Evolutionary conservation across 495 filamentous ascomycete genomes (phyloP), one percentile per base, ranked within the genome.

Genomic region (Penicillium turbatum): DNA sequence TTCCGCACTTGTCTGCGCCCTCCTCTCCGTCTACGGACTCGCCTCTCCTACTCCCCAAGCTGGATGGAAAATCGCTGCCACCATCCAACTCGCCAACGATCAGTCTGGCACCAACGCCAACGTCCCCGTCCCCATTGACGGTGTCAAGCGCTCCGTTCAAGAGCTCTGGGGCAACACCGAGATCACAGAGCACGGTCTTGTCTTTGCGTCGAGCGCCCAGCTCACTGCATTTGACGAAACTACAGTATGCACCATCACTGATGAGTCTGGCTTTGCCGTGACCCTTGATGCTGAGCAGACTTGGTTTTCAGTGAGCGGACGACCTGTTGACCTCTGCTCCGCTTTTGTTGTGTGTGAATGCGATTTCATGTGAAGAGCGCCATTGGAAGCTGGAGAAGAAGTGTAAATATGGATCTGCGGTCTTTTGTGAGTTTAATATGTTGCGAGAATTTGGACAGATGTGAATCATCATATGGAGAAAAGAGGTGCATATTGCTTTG

Each of bases 171-270:
- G 56, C 24, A 26, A 59, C 32, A 65, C 56, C n/a, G 36, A 53
- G 7, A 31, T 65, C 16, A 53, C 56, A 13, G 15, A 43, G 13
- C 9, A 62, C 7, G 62, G 62, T 26, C 59, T 62, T 12, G 59
- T 65, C n/a, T 62, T 65, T 19, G 62, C 59, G 0, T 62, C 62
- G 10, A 65, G 56, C 44, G 56, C 62, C 35, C 50, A 55, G 56
- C 43, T 65, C 6, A 55, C 44, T 17, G 43, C 47, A 26, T 60
- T 58, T 42, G 48, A 60, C 29, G 39, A 60, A 44, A 59, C 50
- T 5, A 62, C 56, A 6, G 42, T 53, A 42, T 65, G 62, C 48
- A 57, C 46, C 3, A 49, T 65, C 24, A 60, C 47, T 15, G 44
- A 60, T 17, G 59, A 51, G n/a, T 34, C 40, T 6, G 17, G 43